Conservation (phyloP, 2,329 filamentous ascomycete genomes). For the Cladophialophora chaetospira region DNA sequence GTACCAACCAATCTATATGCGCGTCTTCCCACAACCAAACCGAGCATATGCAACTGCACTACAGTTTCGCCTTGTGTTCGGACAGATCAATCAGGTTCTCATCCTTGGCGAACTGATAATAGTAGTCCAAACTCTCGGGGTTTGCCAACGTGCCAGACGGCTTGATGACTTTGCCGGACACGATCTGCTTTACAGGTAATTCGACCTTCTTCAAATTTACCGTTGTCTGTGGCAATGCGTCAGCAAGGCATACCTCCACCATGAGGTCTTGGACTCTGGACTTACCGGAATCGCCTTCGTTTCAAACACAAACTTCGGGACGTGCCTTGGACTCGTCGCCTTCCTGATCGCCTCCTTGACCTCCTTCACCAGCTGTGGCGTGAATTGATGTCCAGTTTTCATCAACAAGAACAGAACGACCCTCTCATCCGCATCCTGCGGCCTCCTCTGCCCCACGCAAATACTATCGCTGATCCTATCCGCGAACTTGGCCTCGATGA, state of each 20-base stretch:
- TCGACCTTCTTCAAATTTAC: conserved; percentile 87
- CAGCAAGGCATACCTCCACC: not conserved
- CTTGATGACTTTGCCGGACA: conserved; percentile 72
- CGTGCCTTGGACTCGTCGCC: conserved; percentile 71
- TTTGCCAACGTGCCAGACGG: conserved; percentile 76
- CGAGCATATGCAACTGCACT: conserved; percentile 74
- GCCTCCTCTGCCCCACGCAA: conserved; percentile 75
- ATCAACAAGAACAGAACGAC: conserved; percentile 64
- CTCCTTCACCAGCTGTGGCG: conserved; percentile 55
- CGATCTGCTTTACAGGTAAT: conserved; percentile 79
- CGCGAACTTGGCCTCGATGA: conserved; percentile 65
- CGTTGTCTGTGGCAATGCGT: conserved; percentile 62
- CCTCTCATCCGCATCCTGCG: conserved; percentile 58
- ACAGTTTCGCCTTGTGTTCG: conserved; percentile 16
- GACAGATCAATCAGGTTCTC: conserved; percentile 51
- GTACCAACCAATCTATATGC: not conserved
- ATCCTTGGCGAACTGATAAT: conserved; percentile 74
- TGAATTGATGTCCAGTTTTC: conserved; percentile 61
- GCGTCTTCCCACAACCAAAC: conserved; percentile 69
- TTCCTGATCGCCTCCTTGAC: conserved; percentile 67
- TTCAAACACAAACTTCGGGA: conserved; percentile 77
- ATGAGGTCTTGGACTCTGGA: not conserved
- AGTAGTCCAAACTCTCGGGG: conserved; percentile 72
- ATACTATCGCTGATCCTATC: conserved; percentile 69
- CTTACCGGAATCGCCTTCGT: conserved; percentile 75